Evolutionary conservation across 306 rosid species (phyloP), one percentile per base, ranked within the genome.

Genomic region (Argentina anserina): DNA sequence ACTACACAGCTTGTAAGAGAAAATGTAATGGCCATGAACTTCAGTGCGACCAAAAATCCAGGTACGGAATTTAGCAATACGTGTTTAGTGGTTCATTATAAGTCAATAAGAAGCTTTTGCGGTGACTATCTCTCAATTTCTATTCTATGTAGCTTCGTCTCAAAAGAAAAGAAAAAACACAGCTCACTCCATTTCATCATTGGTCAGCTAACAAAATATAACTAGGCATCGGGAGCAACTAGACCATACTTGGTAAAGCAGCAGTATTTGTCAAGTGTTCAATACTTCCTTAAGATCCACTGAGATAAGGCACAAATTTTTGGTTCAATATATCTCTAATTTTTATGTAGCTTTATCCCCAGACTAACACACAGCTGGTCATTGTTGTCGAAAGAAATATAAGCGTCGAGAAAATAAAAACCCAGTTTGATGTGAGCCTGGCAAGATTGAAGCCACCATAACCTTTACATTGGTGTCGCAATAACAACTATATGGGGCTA

Each of bases 1-100:
- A 14, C 46, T 11, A 69, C 73, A 33, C n/a, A 69, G 21, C 61
- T 34, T n/a, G 4, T 18, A 34, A 69, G 8, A 69, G 62, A 69
- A 49, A 69, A 34, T 31, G 34, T 25, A 25, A 41, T 25, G 10
- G 36, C 7, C 13, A 25, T 2, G 13, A 41, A 50, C 58, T n/a
- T 8, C 23, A 25, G 2, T 14, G 70, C 14, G 25, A 45, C 17
- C 0, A n/a, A 20, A 50, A 50, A 50, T 6, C 13, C 28, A 21
- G 58, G 28, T 21, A 4, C 23, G 5, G 9, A 50, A 50, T 21
- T n/a, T n/a, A n/a, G n/a, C n/a, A n/a, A n/a, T n/a, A n/a, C n/a
- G 26, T 2, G 26, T 50, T n/a, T 1, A 50, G 56, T 50, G 4
- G 26, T 50, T 50, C 58, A 50, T 50, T 50, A 49, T 20, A 49